These are phyloP conservation scores for Naematelia encephala DNA, from an alignment of 768 basidiomycete genomes.

Conservation along the genomic window DNA sequence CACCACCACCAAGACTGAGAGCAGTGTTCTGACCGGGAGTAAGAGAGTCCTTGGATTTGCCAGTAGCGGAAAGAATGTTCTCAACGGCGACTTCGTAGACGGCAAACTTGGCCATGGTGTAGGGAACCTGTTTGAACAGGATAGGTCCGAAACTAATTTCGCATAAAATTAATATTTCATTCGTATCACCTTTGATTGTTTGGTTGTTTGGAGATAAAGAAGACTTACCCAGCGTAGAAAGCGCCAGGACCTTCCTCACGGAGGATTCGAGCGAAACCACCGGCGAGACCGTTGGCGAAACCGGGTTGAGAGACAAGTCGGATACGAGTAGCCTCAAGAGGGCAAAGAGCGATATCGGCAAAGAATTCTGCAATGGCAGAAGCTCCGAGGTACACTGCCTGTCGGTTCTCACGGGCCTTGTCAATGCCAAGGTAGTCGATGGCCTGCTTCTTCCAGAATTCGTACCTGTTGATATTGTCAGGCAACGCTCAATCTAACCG, in stretches of 20 bases:
- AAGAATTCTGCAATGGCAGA: slow-evolving; percentile 94
- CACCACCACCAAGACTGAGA: slow-evolving; percentile 84
- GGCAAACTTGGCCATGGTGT: slow-evolving; percentile 99
- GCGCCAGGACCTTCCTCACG: slow-evolving; percentile 53
- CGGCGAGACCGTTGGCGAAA: slow-evolving; percentile 52
- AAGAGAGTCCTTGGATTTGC: slow-evolving; percentile 74
- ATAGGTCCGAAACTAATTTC: slow-evolving; percentile 53
- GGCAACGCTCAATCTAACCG: not conserved
- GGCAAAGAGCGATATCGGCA: slow-evolving; percentile 93
- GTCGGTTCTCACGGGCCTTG: slow-evolving; percentile 65
- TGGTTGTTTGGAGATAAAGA: not conserved
- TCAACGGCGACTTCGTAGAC: slow-evolving; percentile 87
- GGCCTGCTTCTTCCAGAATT: slow-evolving; percentile 91
- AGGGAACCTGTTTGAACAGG: slow-evolving; percentile 73
- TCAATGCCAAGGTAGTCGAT: slow-evolving; percentile 79
- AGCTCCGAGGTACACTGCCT: slow-evolving; percentile 86
- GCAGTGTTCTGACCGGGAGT: slow-evolving; percentile 53
- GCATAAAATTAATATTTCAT: no score
- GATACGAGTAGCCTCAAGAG: slow-evolving; percentile 64
- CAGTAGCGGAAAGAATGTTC: slow-evolving; percentile 74
- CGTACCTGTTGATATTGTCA: slow-evolving; percentile 56
- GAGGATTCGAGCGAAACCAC: slow-evolving; percentile 52
- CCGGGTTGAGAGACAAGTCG: slow-evolving; percentile 53
- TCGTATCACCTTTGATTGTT: not conserved
- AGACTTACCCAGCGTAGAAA: slow-evolving; percentile 53